These are phyloP conservation scores for Pseudomicrostroma phylloplanum DNA, from an alignment of 1,284 basidiomycete species.

Conservation along the genomic window DNA sequence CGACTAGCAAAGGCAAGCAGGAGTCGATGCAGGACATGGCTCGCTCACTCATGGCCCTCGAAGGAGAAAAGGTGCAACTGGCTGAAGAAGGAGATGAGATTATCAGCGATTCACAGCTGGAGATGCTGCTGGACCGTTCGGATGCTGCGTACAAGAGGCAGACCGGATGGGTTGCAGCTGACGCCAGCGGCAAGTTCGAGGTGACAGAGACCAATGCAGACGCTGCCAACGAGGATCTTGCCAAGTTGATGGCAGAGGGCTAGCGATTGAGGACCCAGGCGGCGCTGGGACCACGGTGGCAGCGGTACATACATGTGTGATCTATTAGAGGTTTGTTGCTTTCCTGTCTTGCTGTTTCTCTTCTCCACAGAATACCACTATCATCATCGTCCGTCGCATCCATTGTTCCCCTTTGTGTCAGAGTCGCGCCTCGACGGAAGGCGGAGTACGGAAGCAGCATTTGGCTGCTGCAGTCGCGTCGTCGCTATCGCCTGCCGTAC, in stretches of 20 bases:
- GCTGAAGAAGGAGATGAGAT: conserved; percentile 70
- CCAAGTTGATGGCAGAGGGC: conserved; percentile 51
- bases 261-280: not conserved
- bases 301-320: too few species aligned
- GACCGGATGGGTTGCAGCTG: conserved; percentile 64
- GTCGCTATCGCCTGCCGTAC: too few species aligned
- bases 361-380: too few species aligned
- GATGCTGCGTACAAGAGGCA: conserved; percentile 71
- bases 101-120: conserved; percentile 70
- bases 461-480: too few species aligned
- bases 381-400: too few species aligned
- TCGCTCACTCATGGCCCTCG: conserved; percentile 68
- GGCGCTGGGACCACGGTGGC: not conserved
- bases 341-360: too few species aligned
- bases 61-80: conserved; percentile 83
- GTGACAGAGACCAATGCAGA: conserved; percentile 70
- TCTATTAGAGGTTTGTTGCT: too few species aligned
- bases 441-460: too few species aligned
- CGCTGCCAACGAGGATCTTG: conserved; percentile 66
- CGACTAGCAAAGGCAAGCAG: conserved; percentile 11
- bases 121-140: conserved; percentile 72
- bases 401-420: too few species aligned
- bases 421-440: too few species aligned
- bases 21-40: conserved; percentile 57
- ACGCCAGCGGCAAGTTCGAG: conserved; percentile 60